Conservation (phyloP, 1,139 yeast species). For the Scheffersomyces segobiensis region DNA sequence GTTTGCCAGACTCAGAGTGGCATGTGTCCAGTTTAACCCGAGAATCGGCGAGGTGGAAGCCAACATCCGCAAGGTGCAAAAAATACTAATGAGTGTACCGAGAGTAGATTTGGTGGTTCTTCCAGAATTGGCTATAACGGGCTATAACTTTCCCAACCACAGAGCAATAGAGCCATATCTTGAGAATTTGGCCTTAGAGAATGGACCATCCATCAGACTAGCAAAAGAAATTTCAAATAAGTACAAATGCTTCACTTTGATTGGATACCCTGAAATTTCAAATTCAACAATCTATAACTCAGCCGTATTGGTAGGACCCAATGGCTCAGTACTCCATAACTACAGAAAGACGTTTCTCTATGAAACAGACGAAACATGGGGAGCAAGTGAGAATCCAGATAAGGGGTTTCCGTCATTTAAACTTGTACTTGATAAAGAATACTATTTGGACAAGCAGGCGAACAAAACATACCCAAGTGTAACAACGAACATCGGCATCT, state of each 20-base stretch:
- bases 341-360: slow-evolving; percentile 80
- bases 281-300: slow-evolving; percentile 59
- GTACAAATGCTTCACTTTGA: slow-evolving; percentile 65
- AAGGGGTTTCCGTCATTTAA: slow-evolving; percentile 47
- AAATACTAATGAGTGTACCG: slow-evolving; percentile 21
- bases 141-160: slow-evolving; percentile 65
- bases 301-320: slow-evolving; percentile 61
- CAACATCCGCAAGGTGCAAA: slow-evolving; percentile 51
- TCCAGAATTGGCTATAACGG: slow-evolving; percentile 86
- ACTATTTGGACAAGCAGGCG: slow-evolving; percentile 16
- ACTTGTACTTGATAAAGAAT: slow-evolving; percentile 32
- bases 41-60: slow-evolving; percentile 57
- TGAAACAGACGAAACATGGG: slow-evolving; percentile 81
- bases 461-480: slow-evolving; percentile 14
- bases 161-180: slow-evolving; percentile 61
- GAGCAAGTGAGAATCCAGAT: slow-evolving; percentile 67
- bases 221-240: slow-evolving; percentile 55
- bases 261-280: slow-evolving; percentile 76
- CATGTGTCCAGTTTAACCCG: slow-evolving; percentile 71
- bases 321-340: slow-evolving; percentile 61
- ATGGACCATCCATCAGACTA: slow-evolving; percentile 53
- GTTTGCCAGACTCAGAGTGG: slow-evolving; percentile 50
- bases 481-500: slow-evolving; percentile 72
- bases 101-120: slow-evolving; percentile 65
- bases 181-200: slow-evolving; percentile 36